Percentiles rank a stretch among this genome's conserved stretches.
phyloP scores from a whole-genome alignment of 1,284 basidiomycete genomes.

The Ceratobasidium papillatum region DNA sequence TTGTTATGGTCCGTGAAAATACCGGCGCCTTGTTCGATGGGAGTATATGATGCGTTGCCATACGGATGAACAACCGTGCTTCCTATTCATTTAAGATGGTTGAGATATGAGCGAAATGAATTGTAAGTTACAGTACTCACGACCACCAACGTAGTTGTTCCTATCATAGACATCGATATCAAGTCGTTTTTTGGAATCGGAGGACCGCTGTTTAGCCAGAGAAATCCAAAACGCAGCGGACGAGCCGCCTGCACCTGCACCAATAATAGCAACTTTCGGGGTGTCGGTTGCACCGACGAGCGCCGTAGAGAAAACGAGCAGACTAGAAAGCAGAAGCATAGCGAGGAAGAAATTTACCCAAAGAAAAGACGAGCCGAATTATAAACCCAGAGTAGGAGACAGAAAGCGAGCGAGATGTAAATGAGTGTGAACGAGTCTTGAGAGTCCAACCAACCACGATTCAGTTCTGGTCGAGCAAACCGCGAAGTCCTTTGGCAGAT shows the following conservation, averaged over 20 bases:
- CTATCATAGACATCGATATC: slow-evolving; percentile 86
- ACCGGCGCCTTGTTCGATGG: slow-evolving; percentile 79
- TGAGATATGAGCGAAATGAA: neutral
- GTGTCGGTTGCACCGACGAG: neutral
- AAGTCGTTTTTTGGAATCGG: slow-evolving; percentile 60
- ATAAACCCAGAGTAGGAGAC: neutral
- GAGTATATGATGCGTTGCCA: slow-evolving; percentile 65
- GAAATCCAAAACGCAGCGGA: slow-evolving; percentile 77
- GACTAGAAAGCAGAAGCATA: neutral
- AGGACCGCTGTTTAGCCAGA: slow-evolving; percentile 73
- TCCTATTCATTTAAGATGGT: slow-evolving; percentile 56
- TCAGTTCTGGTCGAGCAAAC: too few species aligned
- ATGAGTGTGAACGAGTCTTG: too few species aligned
- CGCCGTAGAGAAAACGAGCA: neutral
- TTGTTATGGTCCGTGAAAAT: slow-evolving; percentile 87
- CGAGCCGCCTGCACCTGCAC: slow-evolving; percentile 76
- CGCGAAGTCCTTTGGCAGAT: too few species aligned
- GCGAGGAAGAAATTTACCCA: neutral
- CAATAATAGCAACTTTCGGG: slow-evolving; percentile 70
- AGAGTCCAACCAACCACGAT: too few species aligned
- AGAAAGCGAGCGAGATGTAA: neutral
- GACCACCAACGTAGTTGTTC: slow-evolving; percentile 78
- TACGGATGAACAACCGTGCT: slow-evolving; percentile 83
- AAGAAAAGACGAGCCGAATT: slow-evolving; percentile 1
- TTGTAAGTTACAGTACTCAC: slow-evolving; percentile 60